Percentiles rank a stretch among this genome's conserved stretches.
phyloP scores from a whole-genome alignment of 176 grass and related monocot species.

The Musa acuminata region DNA sequence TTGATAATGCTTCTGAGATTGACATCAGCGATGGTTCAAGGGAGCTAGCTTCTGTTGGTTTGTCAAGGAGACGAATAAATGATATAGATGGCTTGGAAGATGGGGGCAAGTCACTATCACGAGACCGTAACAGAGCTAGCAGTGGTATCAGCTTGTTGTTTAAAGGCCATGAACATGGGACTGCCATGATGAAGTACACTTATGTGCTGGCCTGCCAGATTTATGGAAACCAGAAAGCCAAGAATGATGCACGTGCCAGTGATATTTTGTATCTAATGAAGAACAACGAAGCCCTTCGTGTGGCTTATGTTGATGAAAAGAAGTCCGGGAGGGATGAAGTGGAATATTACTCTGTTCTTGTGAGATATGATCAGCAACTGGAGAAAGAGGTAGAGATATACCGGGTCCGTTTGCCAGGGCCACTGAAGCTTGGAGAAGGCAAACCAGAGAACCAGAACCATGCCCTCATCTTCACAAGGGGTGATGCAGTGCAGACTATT shows the following conservation, averaged over 20 bases:
- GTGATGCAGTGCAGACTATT: constrained; percentile 84
- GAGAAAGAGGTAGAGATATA: constrained; percentile 88
- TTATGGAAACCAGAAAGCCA: constrained; percentile 83
- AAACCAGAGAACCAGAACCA: constrained; percentile 95
- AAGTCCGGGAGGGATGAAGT: constrained; percentile 30
- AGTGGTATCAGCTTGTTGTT: constrained; percentile 65
- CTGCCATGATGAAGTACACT: constrained; percentile 87
- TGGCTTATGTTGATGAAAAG: constrained; percentile 85
- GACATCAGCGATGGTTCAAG: constrained; percentile 59
- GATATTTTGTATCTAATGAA: constrained; percentile 95
- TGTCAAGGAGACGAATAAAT: constrained; percentile 27
- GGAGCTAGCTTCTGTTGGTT: constrained; percentile 46
- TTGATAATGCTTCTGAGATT: constrained; percentile 86
- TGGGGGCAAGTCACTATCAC: constrained; percentile 40
- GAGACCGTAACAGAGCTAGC: constrained; percentile 47
- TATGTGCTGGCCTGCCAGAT: constrained; percentile 98
- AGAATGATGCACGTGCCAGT: constrained; percentile 59
- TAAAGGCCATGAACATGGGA: constrained; percentile 87
- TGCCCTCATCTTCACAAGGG: constrained; percentile 93
- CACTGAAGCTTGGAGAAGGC: constrained; percentile 78
- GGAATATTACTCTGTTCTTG: constrained; percentile 75
- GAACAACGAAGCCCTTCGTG: constrained; percentile 81
- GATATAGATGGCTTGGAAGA: constrained; percentile 33
- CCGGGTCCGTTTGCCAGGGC: constrained; percentile 68
- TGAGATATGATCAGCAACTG: constrained; percentile 68